These are phyloP conservation scores for Botrytis medusae DNA, from an alignment of 2,329 filamentous ascomycete genomes.

Conservation along the genomic window DNA sequence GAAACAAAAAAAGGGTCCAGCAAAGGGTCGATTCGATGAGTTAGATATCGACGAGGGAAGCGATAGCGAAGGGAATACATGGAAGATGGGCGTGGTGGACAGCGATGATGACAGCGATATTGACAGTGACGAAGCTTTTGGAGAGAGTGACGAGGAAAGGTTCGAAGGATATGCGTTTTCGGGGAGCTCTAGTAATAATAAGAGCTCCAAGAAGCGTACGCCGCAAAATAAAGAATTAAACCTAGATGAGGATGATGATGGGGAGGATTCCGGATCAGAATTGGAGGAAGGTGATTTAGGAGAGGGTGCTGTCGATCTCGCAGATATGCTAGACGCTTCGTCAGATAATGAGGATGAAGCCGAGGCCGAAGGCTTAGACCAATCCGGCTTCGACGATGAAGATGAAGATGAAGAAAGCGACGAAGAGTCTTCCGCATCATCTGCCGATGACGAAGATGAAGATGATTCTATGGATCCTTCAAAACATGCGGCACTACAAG, in stretches of 20 bases:
- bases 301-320: slow-evolving; percentile 42
- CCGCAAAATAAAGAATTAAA: slow-evolving; percentile 47
- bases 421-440: slow-evolving; percentile 54
- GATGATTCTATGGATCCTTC: slow-evolving; percentile 45
- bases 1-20: slow-evolving; percentile 36
- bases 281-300: slow-evolving; percentile 69
- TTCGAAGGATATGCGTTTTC: slow-evolving; percentile 68
- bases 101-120: slow-evolving; percentile 68
- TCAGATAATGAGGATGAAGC: slow-evolving; percentile 72
- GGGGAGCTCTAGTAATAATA: slow-evolving; percentile 49
- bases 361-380: slow-evolving; percentile 36
- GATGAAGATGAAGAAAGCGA: slow-evolving; percentile 53
- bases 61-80: slow-evolving; percentile 68
- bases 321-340: slow-evolving; percentile 30
- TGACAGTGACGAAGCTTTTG: slow-evolving; percentile 71
- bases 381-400: slow-evolving; percentile 46
- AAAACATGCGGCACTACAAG: slow-evolving; percentile 64
- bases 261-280: slow-evolving; percentile 44
- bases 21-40: slow-evolving; percentile 41
- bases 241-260: slow-evolving; percentile 50
- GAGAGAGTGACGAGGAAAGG: slow-evolving; percentile 67
- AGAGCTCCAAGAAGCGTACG: slow-evolving; percentile 51
- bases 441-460: slow-evolving; percentile 45
- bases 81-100: slow-evolving; percentile 64
- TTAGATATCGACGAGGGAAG: slow-evolving; percentile 58